Percentiles rank a stretch among this genome's conserved stretches.
These are phyloP conservation scores for Diaporthe sp. DNA, from an alignment of 2,329 filamentous ascomycete genomes.

Conservation along the genomic window DNA sequence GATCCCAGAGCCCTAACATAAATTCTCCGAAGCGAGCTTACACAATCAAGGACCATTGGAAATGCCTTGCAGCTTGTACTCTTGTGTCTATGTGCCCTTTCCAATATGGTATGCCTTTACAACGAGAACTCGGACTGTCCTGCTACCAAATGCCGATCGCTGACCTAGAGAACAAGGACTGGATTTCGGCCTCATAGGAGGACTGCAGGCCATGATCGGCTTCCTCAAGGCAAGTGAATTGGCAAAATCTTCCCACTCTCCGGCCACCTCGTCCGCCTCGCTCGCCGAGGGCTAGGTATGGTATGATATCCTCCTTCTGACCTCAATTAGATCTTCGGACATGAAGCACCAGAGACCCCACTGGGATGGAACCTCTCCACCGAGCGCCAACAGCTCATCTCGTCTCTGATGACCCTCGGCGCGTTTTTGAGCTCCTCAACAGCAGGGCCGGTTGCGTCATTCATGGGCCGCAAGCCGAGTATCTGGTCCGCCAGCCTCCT, in stretches of 20 bases:
- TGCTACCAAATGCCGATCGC: not conserved
- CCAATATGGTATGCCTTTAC: constrained; percentile 55
- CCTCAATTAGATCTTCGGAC: constrained; percentile 47
- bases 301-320: not conserved
- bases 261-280: not conserved
- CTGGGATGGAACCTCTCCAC: constrained; percentile 58
- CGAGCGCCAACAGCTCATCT: constrained; percentile 58
- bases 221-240: constrained; percentile 52
- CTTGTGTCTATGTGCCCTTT: constrained; percentile 61
- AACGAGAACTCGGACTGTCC: not conserved
- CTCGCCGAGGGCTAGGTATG: not conserved
- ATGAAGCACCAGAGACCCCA: constrained; percentile 45
- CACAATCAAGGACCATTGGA: constrained; percentile 44
- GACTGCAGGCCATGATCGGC: constrained; percentile 61
- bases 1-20: not conserved
- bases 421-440: constrained; percentile 56
- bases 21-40: not conserved
- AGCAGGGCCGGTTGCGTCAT: constrained; percentile 50
- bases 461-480: constrained; percentile 46
- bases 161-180: constrained; percentile 8
- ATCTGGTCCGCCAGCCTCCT: constrained; percentile 60
- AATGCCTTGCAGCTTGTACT: constrained; percentile 52
- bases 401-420: constrained; percentile 59
- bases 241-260: not conserved
- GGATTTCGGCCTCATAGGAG: constrained; percentile 62